Evolutionary conservation across 2,329 filamentous ascomycete genomes (phyloP).

Genomic region (Ophiostoma angusticollis): DNA sequence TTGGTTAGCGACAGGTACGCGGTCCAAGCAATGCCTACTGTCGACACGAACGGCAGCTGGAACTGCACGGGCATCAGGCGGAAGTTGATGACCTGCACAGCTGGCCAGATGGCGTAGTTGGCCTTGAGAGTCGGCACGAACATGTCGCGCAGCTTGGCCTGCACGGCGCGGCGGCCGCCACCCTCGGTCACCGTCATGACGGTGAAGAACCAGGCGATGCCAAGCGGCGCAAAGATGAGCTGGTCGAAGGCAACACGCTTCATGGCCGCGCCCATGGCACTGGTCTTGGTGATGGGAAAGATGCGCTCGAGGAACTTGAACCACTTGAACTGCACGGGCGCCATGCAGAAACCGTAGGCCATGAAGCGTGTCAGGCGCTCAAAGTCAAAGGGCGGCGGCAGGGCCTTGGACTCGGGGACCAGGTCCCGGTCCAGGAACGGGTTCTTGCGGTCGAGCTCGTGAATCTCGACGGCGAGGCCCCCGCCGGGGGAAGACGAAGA

Average conservation of each 20-base stretch:
- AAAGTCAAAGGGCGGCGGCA: constrained; percentile 84
- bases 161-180: constrained; percentile 66
- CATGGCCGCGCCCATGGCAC: constrained; percentile 62
- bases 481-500: too few species aligned
- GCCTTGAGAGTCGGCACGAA: constrained; percentile 90
- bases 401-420: constrained; percentile 47
- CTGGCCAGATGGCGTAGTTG: constrained; percentile 90
- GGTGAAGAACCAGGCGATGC: constrained; percentile 80
- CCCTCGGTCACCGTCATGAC: constrained; percentile 95
- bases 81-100: constrained; percentile 95
- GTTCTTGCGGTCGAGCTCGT: constrained; percentile 70
- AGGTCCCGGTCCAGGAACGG: constrained; percentile 52
- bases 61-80: constrained; percentile 88
- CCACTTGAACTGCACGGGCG: constrained; percentile 91
- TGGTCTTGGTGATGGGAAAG: constrained; percentile 74
- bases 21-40: constrained; percentile 92
- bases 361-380: constrained; percentile 91
- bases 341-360: constrained; percentile 95
- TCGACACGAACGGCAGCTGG: constrained; percentile 94
- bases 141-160: constrained; percentile 81
- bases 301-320: constrained; percentile 70
- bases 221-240: constrained; percentile 68
- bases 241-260: constrained; percentile 91
- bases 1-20: constrained; percentile 91
- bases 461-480: constrained; percentile 68